These are phyloP conservation scores for Diddensiella transvaalensis DNA, from an alignment of 805 yeast genomes.

Conservation along the genomic window DNA sequence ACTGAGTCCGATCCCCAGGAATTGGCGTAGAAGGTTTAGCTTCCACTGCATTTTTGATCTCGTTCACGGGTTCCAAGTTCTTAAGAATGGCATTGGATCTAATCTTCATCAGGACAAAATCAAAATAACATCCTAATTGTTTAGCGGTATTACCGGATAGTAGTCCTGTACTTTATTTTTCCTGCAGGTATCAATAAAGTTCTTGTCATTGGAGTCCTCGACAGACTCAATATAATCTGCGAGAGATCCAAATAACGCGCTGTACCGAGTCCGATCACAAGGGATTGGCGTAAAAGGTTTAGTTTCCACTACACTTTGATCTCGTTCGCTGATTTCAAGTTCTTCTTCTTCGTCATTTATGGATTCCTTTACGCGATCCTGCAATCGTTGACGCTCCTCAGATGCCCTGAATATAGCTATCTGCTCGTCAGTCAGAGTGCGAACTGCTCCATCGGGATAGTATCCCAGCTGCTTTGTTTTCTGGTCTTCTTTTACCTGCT, in stretches of 20 bases:
- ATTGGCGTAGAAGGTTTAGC: slow-evolving; percentile 10
- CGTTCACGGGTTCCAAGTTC: too few species aligned
- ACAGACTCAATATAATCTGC: slow-evolving; percentile 7
- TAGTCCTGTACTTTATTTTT: slow-evolving; percentile 9
- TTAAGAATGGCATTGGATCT: too few species aligned
- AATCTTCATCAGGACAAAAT: background rate
- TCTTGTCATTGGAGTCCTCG: slow-evolving; percentile 12
- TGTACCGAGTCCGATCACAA: slow-evolving; percentile 3
- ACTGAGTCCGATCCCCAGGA: background rate
- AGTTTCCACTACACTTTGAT: slow-evolving; percentile 14
- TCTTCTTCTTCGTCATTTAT: background rate
- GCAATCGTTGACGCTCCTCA: slow-evolving; percentile 14
- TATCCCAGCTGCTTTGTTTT: background rate
- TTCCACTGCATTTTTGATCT: slow-evolving; percentile 18
- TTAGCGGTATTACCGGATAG: slow-evolving; percentile 21
- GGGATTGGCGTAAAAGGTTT: slow-evolving; percentile 9
- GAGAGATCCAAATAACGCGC: slow-evolving; percentile 13
- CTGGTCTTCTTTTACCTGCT: too few species aligned
- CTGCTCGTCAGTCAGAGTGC: slow-evolving; percentile 27
- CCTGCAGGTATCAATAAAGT: slow-evolving; percentile 5
- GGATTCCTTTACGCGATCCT: background rate
- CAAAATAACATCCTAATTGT: background rate
- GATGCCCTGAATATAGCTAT: slow-evolving; percentile 22
- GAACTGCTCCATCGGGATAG: slow-evolving; percentile 23
- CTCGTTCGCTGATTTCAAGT: background rate